Evolutionary conservation across 176 grass and related monocot species (phyloP), one percentile per base, ranked within the genome.

Genomic region (Thinopyrum elongatum): DNA sequence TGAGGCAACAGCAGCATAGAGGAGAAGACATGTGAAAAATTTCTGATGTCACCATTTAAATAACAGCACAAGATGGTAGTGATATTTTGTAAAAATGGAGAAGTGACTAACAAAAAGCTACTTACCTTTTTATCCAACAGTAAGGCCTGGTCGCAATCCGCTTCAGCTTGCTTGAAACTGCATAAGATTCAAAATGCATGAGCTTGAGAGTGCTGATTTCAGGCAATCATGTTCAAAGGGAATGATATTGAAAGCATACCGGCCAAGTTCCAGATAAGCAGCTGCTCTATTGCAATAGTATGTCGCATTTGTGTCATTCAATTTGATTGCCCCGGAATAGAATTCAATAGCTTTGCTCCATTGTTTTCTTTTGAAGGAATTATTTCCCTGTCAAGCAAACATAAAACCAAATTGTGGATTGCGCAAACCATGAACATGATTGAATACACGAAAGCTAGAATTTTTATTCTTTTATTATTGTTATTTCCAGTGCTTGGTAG

Each of bases 251-350:
- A 16, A 69, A 84, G 75, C 33, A 80, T 96, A 99, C 97, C 88
- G 87, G 59, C 90, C 86, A 75, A 99, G 85, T 91, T 99, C 90
- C 47, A 99, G 88, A 88, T 83, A 96, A 74, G 97, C 97, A 88
- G 97, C 97, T 74, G 97, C 92, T 84, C 97, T 99, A 76, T 99
- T 99, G 86, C 94, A 93, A 82, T 94, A 99, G 83, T 94, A 99
- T 49, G 90, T 99, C 79, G 97, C 92, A 91, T 94, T 96, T 86
- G 88, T 78, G 88, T 78, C 77, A 71, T 89, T 90, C 78, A 96
- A 81, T 83, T 88, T 87, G 76, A 96, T 94, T 44, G 94, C 94
- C 82, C 94, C 85, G 61, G 97, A 92, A 91, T 99, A 99, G 76
- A 88, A 91, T 36, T 83, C 86, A 83, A 91, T 86, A 2, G 97